Percentiles rank a stretch among this genome's conserved stretches.
Evolutionary conservation across 1,139 yeast genomes (phyloP).

Genomic region (Debaryomycetaceae sp.): DNA sequence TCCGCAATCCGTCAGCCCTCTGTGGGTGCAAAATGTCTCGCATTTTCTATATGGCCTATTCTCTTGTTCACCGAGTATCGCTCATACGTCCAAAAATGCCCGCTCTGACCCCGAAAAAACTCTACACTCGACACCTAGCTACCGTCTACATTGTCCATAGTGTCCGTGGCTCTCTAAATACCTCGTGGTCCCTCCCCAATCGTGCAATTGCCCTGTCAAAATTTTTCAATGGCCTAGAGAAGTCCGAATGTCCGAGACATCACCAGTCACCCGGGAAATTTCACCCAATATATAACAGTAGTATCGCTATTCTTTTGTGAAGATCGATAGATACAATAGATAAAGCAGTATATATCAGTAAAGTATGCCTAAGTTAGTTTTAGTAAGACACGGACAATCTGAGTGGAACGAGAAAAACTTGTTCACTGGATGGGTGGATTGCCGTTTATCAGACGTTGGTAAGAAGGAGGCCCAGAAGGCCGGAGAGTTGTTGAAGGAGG

Average conservation of each 20-base stretch:
- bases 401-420: constrained; percentile 98
- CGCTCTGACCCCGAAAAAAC: too few relatives aligned
- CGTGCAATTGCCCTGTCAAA: neutral
- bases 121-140: too few relatives aligned
- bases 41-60: neutral
- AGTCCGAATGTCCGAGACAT: constrained; percentile 25
- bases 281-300: constrained; percentile 1
- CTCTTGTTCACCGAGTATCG: too few relatives aligned
- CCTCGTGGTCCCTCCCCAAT: neutral
- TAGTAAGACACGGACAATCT: constrained; percentile 98
- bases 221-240: constrained; percentile 15
- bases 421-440: constrained; percentile 99
- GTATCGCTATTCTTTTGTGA: constrained; percentile 1
- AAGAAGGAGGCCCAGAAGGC: constrained; percentile 90
- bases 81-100: too few relatives aligned
- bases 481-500: constrained; percentile 88
- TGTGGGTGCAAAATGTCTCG: neutral
- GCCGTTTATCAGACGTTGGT: constrained; percentile 79
- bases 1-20: too few relatives aligned
- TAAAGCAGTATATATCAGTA: neutral
- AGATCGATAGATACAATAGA: neutral
- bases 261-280: constrained; percentile 5
- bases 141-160: too few relatives aligned
- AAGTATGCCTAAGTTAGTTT: constrained; percentile 63
- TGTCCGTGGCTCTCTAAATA: too few relatives aligned